phyloP scores from a whole-genome alignment of 2,329 filamentous ascomycete species.

The Hymenoscyphus infarciens region DNA sequence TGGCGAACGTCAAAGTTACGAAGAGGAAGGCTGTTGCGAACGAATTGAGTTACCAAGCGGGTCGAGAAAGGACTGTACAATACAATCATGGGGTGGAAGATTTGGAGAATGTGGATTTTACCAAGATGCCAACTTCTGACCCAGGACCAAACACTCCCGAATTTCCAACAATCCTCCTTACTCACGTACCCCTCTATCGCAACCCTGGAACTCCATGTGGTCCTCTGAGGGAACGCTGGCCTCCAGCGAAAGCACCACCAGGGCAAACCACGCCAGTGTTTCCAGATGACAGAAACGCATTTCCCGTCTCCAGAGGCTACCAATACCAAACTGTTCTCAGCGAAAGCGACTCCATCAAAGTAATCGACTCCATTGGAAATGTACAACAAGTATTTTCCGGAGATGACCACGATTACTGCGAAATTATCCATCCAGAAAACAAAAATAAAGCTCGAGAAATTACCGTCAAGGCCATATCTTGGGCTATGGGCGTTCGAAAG shows the following conservation, averaged over 20 bases:
- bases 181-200: slow-evolving; percentile 87
- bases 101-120: slow-evolving; percentile 37
- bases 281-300: slow-evolving; percentile 71
- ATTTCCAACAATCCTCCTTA: slow-evolving; percentile 83
- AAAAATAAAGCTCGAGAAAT: slow-evolving; percentile 70
- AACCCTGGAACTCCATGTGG: slow-evolving; percentile 82
- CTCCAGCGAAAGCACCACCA: slow-evolving; percentile 60
- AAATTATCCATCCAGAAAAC: slow-evolving; percentile 65
- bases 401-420: slow-evolving; percentile 98
- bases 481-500: slow-evolving; percentile 90
- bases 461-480: slow-evolving; percentile 91
- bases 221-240: slow-evolving; percentile 77
- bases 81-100: slow-evolving; percentile 60
- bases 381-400: slow-evolving; percentile 87
- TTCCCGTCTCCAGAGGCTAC: slow-evolving; percentile 75
- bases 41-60: slow-evolving; percentile 63
- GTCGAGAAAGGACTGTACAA: slow-evolving; percentile 49
- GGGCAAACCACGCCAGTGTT: slow-evolving; percentile 51
- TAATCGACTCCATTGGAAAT: slow-evolving; percentile 76
- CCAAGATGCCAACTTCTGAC: slow-evolving; percentile 40
- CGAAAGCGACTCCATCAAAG: slow-evolving; percentile 67
- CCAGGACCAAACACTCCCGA: slow-evolving; percentile 48
- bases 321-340: slow-evolving; percentile 96
- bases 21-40: slow-evolving; percentile 67
- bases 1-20: slow-evolving; percentile 60